Evolutionary conservation across 306 rosid species (phyloP), one percentile per base, ranked within the genome.

Genomic region (Astragalus glycyphyllos): DNA sequence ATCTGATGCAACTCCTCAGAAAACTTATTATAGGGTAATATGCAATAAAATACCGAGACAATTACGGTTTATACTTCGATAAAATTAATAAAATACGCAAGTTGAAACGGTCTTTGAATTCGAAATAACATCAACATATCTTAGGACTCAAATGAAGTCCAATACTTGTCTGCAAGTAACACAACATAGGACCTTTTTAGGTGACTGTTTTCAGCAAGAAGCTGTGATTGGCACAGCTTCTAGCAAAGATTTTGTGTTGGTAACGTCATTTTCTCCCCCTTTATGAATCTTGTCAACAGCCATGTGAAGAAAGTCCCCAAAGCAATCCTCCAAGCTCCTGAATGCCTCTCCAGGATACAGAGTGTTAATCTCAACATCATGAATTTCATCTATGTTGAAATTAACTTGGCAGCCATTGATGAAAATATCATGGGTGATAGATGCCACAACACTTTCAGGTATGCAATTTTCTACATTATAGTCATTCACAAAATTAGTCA

Each of bases 361-460:
- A 23, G 35, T 37, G 20, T 68, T 55, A 14, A 86, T 83, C 46
- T 90, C 96, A 12, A 86, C 72, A 37, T 90, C 94, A 23, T 14
- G n/a, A 9, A 71, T 32, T 4, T 72, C 87, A 26, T 86, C 91
- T n/a, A 72, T 11, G 3, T 70, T 10, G 62, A 76, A 87, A 55
- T 79, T 86, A 0, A 69, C 60, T 57, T 90, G 96, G 68, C 96
- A 90, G 16, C 96, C 96, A 44, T 79, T 88, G 80, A 90, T 87
- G 75, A 87, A 86, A 48, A 90, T 90, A 63, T 90, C 96, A 65
- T 87, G 94, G 0, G 96, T 90, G 69, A 90, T 69, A 1, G 94
- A 74, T 15, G 96, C 96, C 42, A 88, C 96, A 5, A 86, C 7
- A 20, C 94, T 90, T 31, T 71, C 62, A 1, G 96, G 96, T 13